These are phyloP conservation scores for Hanseniaspora lachancei DNA, from an alignment of 805 yeast genomes.

Conservation along the genomic window DNA sequence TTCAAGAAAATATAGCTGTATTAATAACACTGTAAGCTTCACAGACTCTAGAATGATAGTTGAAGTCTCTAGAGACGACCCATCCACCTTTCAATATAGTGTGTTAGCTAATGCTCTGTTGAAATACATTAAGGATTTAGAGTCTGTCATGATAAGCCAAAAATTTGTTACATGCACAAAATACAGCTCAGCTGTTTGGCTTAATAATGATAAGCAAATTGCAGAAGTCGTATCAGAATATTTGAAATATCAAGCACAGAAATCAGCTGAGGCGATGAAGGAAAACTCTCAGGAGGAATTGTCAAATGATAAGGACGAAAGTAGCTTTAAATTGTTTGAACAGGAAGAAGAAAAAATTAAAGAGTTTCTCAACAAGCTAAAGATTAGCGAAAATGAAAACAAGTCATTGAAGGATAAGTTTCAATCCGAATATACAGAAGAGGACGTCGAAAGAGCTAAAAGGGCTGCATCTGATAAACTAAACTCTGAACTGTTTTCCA, in stretches of 20 bases:
- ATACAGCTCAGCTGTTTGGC: slow-evolving; percentile 55
- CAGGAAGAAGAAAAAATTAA: slow-evolving; percentile 17
- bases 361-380: not conserved
- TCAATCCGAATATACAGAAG: slow-evolving; percentile 25
- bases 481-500: slow-evolving; percentile 14
- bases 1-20: slow-evolving; percentile 1
- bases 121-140: slow-evolving; percentile 17
- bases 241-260: not conserved
- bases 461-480: slow-evolving; percentile 22
- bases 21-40: not conserved
- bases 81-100: not conserved
- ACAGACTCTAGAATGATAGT: slow-evolving; percentile 6
- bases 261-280: not conserved
- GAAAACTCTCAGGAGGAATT: not conserved
- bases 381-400: not conserved
- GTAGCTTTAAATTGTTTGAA: not conserved
- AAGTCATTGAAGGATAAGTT: slow-evolving; percentile 12
- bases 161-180: slow-evolving; percentile 63
- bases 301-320: not conserved
- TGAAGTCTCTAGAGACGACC: slow-evolving; percentile 12
- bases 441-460: slow-evolving; percentile 23
- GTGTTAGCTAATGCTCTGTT: slow-evolving; percentile 6
- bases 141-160: slow-evolving; percentile 59
- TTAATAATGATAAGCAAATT: slow-evolving; percentile 18
- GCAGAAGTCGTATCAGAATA: not conserved